Percentiles rank a stretch among this genome's conserved stretches.
Conservation (phyloP, 2,329 filamentous ascomycete genomes). For the Tolypocladium pustulatum region DNA sequence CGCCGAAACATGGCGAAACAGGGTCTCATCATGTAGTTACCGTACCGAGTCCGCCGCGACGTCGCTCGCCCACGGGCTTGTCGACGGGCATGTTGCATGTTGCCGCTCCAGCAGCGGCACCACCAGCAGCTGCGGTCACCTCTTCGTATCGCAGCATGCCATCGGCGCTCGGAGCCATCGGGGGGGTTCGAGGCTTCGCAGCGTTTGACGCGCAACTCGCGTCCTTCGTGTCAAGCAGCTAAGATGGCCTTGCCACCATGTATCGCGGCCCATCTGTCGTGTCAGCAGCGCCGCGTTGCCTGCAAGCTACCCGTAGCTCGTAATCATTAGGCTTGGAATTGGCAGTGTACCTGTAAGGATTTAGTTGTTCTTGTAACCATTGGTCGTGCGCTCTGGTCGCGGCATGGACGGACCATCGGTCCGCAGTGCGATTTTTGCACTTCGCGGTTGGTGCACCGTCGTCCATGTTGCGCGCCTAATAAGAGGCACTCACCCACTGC, state of each 20-base stretch:
- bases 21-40: neutral
- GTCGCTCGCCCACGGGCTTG: neutral
- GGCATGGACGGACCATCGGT: neutral
- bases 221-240: neutral
- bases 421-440: too few species aligned
- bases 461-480: neutral
- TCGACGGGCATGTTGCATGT: neutral
- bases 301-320: neutral
- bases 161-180: neutral
- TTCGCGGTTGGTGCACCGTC: neutral
- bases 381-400: neutral
- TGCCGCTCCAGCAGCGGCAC: neutral
- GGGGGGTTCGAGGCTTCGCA: too few species aligned
- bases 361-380: neutral
- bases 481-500: neutral
- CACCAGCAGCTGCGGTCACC: neutral
- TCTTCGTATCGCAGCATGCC: neutral
- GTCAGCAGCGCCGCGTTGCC: neutral
- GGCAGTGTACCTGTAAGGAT: neutral
- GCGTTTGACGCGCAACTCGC: neutral
- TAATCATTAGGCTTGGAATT: neutral
- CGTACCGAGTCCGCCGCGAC: neutral
- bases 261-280: neutral
- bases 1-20: neutral
- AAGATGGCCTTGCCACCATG: too few species aligned